These are phyloP conservation scores for Hymenoscyphus albidus DNA, from an alignment of 2,329 filamentous ascomycete species.

Conservation along the genomic window DNA sequence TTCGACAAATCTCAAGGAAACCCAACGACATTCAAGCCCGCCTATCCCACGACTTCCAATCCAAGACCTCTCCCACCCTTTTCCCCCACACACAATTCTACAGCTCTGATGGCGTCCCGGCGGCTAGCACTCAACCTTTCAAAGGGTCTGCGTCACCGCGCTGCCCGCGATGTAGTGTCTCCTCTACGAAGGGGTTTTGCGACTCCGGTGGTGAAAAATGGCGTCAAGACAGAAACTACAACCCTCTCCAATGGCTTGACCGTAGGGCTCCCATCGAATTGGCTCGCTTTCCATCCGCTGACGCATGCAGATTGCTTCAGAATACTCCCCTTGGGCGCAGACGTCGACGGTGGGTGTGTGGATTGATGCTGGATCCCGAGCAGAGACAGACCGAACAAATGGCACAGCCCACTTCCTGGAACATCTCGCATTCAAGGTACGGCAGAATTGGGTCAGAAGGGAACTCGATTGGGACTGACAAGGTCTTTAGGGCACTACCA, in stretches of 20 bases:
- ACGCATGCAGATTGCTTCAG: conserved; percentile 77
- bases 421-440: conserved; percentile 99
- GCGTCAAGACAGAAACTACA: conserved; percentile 88
- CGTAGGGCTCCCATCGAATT: conserved; percentile 45
- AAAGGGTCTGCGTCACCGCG: conserved; percentile 82
- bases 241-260: conserved; percentile 97
- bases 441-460: conserved; percentile 20
- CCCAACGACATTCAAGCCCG: conserved; percentile 11
- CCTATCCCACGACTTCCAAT: conserved; percentile 18
- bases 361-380: conserved; percentile 98
- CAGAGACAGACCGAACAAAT: conserved; percentile 98
- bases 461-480: conserved; percentile 23
- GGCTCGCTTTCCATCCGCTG: conserved; percentile 27
- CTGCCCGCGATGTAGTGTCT: conserved; percentile 74
- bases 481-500: conserved; percentile 72
- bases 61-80: conserved; percentile 18
- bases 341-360: conserved; percentile 97
- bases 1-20: conserved; percentile 22
- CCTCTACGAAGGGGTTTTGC: conserved; percentile 83
- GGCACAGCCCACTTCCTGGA: conserved; percentile 99
- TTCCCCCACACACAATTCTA: conserved; percentile 23
- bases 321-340: conserved; percentile 97
- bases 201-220: conserved; percentile 66
- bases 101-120: conserved; percentile 77
- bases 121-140: conserved; percentile 94